Evolutionary conservation across 2,329 filamentous ascomycete species (phyloP), one percentile per base, ranked within the genome.

Genomic region (Pestalotiopsis sp.): DNA sequence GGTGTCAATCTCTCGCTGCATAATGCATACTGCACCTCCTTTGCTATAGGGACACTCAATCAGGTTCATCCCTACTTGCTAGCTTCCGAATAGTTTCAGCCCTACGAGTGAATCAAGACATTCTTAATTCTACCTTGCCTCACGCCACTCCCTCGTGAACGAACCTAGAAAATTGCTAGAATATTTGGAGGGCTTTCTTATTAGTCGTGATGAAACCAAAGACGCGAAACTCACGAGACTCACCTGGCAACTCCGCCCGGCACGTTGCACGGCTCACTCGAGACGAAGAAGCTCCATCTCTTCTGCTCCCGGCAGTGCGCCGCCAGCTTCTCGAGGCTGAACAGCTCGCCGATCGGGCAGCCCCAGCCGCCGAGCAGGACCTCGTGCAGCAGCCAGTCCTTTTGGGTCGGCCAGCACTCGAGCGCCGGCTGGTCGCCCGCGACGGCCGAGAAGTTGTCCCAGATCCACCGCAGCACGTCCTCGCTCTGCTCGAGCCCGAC

Each of bases 311-410:
- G 71, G 70, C 83, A 85, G 57, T 82, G 73, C 64, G 68, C 76
- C 1, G 81, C 80, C 62, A 85, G 71, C 57, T 68, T 75, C 74
- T 86, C 84, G 10, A 86, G 75, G 73, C 85, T 81, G 70, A 85
- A 85, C 3, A 85, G 72, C 74, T 85, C 84, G 26, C 83, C 83
- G 70, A 86, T 84, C 14, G 84, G 83, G 71, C 81, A 82, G 0
- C 84, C 83, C 82, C 82, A 85, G 0, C 83, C 83, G 0, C 78
- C 79, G 4, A 86, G 75, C 70, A 85, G 78, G 0, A 84, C 80
- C 73, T 85, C 82, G 72, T 86, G 84, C 63, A 81, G 68, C 1
- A 68, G 55, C 70, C 70, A 74, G 38, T 71, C 65, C 63, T 71
- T 64, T 13, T 64, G 68, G 7, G 74, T 58, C 13, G 78, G 80